A percentile compares a stretch with the other conserved stretches of the same genome.
Evolutionary conservation across 2,329 filamentous ascomycete genomes (phyloP).

Genomic region (Dichotomopilus funicola): DNA sequence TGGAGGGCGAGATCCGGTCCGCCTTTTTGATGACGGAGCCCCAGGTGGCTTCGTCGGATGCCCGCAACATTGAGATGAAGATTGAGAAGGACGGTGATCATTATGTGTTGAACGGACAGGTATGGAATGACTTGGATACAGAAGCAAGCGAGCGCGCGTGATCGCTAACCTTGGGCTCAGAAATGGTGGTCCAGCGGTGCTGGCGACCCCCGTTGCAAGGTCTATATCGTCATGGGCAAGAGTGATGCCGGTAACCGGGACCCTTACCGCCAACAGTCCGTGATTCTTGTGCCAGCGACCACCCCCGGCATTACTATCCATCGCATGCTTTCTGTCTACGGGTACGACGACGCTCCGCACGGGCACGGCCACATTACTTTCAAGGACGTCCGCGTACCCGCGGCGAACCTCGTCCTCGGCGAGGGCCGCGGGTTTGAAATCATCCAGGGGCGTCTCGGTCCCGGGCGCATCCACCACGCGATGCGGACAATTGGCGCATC

Average conservation of each 20-base stretch:
- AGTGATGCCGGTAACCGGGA: constrained; percentile 68
- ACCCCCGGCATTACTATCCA: constrained; percentile 85
- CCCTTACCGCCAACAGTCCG: constrained; percentile 85
- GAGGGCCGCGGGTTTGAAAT: constrained; percentile 96
- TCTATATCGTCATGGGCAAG: constrained; percentile 98
- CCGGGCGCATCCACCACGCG: constrained; percentile 93
- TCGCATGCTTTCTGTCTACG: constrained; percentile 89
- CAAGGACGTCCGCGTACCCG: constrained; percentile 81
- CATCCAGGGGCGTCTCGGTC: constrained; percentile 92
- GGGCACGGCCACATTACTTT: constrained; percentile 92
- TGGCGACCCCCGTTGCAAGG: constrained; percentile 81
- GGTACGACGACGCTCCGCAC: constrained; percentile 97
- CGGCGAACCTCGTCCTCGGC: constrained; percentile 77
- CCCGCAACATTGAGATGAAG: constrained; percentile 81
- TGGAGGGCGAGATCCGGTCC: constrained; percentile 79
- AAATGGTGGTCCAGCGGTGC: constrained; percentile 99
- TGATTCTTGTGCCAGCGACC: constrained; percentile 76
- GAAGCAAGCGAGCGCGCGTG: constrained; percentile 13
- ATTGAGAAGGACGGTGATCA: constrained; percentile 80
- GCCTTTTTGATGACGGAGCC: constrained; percentile 95
- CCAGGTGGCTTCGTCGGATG: constrained; percentile 80
- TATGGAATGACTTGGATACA: constrained; percentile 33
- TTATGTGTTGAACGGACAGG: constrained; percentile 83
- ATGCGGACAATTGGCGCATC: constrained; percentile 93
- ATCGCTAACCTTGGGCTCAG: constrained; percentile 34